These are phyloP conservation scores for Aspergillus sp. DNA, from an alignment of 2,329 filamentous ascomycete species.

Conservation along the genomic window DNA sequence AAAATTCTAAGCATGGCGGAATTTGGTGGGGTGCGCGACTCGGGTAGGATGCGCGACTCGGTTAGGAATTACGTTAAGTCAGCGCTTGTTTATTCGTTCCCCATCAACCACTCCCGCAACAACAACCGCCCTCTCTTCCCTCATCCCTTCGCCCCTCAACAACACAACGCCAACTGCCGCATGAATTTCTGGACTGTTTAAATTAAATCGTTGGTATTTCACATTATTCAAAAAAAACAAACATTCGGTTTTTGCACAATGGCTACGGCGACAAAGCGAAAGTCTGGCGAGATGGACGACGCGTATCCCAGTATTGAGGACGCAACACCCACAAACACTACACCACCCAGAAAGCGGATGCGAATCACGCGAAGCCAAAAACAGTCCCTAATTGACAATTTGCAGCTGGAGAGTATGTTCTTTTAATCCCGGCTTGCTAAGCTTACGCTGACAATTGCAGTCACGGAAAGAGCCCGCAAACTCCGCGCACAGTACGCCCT, in stretches of 20 bases:
- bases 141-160: constrained; percentile 9
- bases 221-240: too few relatives aligned
- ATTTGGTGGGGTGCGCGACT: too few relatives aligned
- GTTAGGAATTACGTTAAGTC: too few relatives aligned
- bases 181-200: not conserved
- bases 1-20: too few relatives aligned
- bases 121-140: constrained; percentile 13
- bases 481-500: constrained; percentile 85
- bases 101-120: constrained; percentile 15
- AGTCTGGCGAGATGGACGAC: constrained; percentile 37
- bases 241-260: constrained; percentile 26
- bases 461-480: constrained; percentile 83
- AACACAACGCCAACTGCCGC: not conserved
- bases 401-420: constrained; percentile 78
- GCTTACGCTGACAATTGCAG: constrained; percentile 48
- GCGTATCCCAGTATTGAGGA: constrained; percentile 49
- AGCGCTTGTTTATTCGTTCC: constrained; percentile 45
- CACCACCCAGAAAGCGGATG: constrained; percentile 61
- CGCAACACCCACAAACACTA: constrained; percentile 49
- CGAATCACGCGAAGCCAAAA: constrained; percentile 72
- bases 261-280: constrained; percentile 41
- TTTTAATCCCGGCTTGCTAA: not conserved
- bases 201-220: not conserved
- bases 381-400: constrained; percentile 81
- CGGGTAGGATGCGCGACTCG: too few relatives aligned